Evolutionary conservation across 2,329 filamentous ascomycete species (phyloP), one percentile per base, ranked within the genome.

Genomic region (Mollisiaceae sp.): DNA sequence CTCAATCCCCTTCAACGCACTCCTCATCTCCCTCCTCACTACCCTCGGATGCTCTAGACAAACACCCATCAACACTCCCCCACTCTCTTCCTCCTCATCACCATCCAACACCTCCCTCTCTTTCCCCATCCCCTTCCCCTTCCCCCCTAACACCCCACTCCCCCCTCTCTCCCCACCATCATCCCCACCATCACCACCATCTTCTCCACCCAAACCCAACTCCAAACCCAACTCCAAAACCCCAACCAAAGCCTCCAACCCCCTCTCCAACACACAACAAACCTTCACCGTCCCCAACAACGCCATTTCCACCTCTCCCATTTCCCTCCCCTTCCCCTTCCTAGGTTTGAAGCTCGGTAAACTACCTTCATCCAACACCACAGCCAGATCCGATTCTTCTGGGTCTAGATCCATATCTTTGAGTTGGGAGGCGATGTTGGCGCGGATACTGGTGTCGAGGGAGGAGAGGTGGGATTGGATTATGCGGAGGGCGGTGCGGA

Each of bases 181-280:
- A n/a, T n/a, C n/a, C n/a, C n/a, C n/a, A n/a, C n/a, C n/a, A n/a
- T n/a, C n/a, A n/a, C n/a, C n/a, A n/a, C n/a, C n/a, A n/a, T n/a
- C n/a, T n/a, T n/a, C n/a, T n/a, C n/a, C n/a, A n/a, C n/a, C n/a
- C n/a, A n/a, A n/a, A n/a, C n/a, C n/a, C n/a, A n/a, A n/a, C 8
- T 20, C 45, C 22, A 22, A 6, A 4, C 24, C 47, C 22, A 61
- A 27, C 14, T 15, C 47, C 22, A 61, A 27, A 6, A 43, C 59
- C 4, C 55, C 59, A 22, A 63, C 18, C 20, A 58, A 35, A 27
- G 43, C 43, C 18, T 59, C 61, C 32, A 59, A n/a, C 12, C 55
- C 39, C 14, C 55, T 59, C n/a, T 63, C 43, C 15, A 63, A 18
- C 11, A 63, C 22, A 35, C 35, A 61, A 32, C 59, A 61, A 9